Conservation (phyloP, 495 filamentous ascomycete genomes). For the Thermothielavioides terrestris region DNA sequence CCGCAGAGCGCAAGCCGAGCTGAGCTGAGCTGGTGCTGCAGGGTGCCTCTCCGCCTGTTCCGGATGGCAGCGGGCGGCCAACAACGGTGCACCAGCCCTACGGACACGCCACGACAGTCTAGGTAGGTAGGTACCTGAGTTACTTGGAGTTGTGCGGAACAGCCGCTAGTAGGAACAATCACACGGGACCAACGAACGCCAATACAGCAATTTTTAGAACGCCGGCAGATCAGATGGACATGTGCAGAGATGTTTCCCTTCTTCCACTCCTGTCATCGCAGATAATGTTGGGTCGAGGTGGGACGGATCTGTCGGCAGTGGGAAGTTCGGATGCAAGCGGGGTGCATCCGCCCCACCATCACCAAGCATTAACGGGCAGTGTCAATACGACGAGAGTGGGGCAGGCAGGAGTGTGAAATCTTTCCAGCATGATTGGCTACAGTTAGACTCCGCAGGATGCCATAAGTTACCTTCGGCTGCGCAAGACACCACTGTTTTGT, state of each 20-base stretch:
- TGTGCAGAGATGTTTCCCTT: background rate
- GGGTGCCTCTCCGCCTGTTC: slow-evolving; percentile 1
- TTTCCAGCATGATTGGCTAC: too few relatives aligned
- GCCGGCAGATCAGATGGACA: background rate
- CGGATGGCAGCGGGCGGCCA: background rate
- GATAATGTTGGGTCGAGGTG: background rate
- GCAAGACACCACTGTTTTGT: too few relatives aligned
- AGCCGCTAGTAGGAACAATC: background rate
- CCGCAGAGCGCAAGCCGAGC: slow-evolving; percentile 1
- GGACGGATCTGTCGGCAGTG: background rate
- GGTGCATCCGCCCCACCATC: background rate
- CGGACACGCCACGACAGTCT: background rate
- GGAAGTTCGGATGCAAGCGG: too few relatives aligned
- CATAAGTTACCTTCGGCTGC: too few relatives aligned
- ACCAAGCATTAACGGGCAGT: too few relatives aligned
- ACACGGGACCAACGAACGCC: background rate
- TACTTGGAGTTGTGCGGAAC: slow-evolving; percentile 1
- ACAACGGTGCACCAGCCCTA: background rate
- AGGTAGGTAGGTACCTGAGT: too few relatives aligned
- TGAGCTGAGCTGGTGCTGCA: slow-evolving; percentile 5
- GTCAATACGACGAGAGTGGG: too few relatives aligned
- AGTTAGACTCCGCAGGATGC: too few relatives aligned
- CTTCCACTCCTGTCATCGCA: background rate
- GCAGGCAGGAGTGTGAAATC: too few relatives aligned
- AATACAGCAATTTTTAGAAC: background rate